A percentile compares a stretch with the other conserved stretches of the same genome.
These are phyloP conservation scores for Trichoderma reesei DNA, from an alignment of 495 filamentous ascomycete species.

Conservation along the genomic window DNA sequence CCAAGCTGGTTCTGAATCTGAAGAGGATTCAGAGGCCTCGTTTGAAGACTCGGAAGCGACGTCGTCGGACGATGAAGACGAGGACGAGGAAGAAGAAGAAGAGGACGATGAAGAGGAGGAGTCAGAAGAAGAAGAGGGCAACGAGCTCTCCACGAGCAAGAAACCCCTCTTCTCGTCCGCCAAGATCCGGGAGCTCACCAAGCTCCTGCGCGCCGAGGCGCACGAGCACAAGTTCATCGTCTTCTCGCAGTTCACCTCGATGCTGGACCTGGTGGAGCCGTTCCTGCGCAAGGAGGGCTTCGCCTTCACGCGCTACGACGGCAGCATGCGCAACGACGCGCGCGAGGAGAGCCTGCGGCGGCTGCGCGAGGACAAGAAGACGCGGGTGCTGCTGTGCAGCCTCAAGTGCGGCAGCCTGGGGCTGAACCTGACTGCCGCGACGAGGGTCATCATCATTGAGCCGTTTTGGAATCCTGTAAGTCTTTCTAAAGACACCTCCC, in stretches of 20 bases:
- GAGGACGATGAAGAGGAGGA: background rate
- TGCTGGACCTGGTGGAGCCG: conserved; percentile 92
- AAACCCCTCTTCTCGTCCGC: conserved; percentile 57
- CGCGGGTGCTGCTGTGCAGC: conserved; percentile 78
- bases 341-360: conserved; percentile 70
- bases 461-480: conserved; percentile 92
- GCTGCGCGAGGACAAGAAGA: conserved; percentile 60
- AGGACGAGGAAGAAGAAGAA: conserved; percentile 10
- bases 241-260: conserved; percentile 92
- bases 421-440: conserved; percentile 88
- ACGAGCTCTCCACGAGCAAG: conserved; percentile 11
- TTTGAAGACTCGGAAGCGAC: conserved; percentile 26
- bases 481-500: conserved; percentile 10
- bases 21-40: conserved; percentile 22
- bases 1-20: conserved; percentile 29
- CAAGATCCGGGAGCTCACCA: conserved; percentile 78
- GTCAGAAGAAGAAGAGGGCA: background rate
- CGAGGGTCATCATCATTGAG: conserved; percentile 86
- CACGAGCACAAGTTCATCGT: conserved; percentile 86
- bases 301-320: conserved; percentile 82
- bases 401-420: conserved; percentile 88
- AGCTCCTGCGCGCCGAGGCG: conserved; percentile 70
- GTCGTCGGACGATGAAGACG: conserved; percentile 32
- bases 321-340: conserved; percentile 85
- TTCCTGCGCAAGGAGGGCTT: conserved; percentile 67